A percentile compares a stretch with the other conserved stretches of the same genome.
These are phyloP conservation scores for Aureobasidium musti DNA, from an alignment of 2,329 filamentous ascomycete species.

Conservation along the genomic window DNA sequence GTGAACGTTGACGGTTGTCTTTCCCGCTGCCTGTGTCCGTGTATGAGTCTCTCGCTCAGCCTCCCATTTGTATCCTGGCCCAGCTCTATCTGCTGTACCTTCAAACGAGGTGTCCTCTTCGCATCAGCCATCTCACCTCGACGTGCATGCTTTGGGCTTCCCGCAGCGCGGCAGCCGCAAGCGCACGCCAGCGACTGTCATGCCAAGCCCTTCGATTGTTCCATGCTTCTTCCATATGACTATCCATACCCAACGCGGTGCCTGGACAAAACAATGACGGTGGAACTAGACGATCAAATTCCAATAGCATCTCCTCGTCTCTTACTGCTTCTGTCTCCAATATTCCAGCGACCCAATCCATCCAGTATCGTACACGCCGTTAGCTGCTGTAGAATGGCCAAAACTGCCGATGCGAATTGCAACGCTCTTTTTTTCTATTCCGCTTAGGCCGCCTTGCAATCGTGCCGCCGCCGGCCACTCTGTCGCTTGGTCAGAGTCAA, in stretches of 20 bases:
- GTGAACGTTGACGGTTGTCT: neutral
- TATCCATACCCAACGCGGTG: constrained; percentile 16
- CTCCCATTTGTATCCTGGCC: neutral
- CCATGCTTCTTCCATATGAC: constrained; percentile 14
- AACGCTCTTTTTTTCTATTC: constrained; percentile 12
- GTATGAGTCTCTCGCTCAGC: neutral
- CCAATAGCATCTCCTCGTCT: constrained; percentile 17
- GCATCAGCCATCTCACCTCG: neutral
- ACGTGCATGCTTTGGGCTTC: constrained; percentile 15
- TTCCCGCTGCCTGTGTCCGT: neutral
- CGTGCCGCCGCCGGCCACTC: constrained; percentile 3
- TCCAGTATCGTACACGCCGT: constrained; percentile 7
- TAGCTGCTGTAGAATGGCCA: neutral
- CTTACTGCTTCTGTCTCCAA: constrained; percentile 25
- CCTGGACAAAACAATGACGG: constrained; percentile 12
- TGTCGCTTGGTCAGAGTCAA: constrained; percentile 12
- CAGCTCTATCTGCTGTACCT: neutral
- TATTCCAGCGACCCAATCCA: constrained; percentile 9
- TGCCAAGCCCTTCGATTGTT: constrained; percentile 15
- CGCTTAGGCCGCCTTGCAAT: constrained; percentile 18
- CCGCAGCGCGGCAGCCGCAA: neutral
- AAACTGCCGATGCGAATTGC: constrained; percentile 28
- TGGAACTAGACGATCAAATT: constrained; percentile 24
- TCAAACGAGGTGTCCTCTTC: too few relatives aligned
- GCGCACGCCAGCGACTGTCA: constrained; percentile 5